Evolutionary conservation across 805 yeast genomes (phyloP).

Genomic region (Kluyveromyces starmeri): DNA sequence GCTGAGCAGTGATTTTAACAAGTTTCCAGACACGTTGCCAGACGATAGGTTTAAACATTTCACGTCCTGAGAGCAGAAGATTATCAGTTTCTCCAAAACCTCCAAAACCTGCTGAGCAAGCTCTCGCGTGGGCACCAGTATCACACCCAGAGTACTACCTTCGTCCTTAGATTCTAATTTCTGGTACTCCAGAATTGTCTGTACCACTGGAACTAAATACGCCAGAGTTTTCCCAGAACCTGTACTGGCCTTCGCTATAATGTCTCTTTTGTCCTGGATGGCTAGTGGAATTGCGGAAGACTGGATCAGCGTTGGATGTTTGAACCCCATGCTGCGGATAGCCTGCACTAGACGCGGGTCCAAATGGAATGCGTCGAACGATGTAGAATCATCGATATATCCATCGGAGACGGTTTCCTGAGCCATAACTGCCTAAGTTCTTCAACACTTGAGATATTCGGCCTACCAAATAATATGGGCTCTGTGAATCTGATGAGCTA

Average conservation of each 20-base stretch:
- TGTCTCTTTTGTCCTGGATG: conserved; percentile 79
- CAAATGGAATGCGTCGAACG: conserved; percentile 68
- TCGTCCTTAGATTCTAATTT: conserved; percentile 19
- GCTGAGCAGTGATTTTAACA: conserved; percentile 57
- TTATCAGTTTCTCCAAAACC: conserved; percentile 58
- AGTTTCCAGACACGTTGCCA: conserved; percentile 58
- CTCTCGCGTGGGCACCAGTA: conserved; percentile 90
- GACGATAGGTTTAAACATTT: conserved; percentile 52
- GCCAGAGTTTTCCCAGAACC: conserved; percentile 97
- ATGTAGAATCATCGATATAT: conserved; percentile 58
- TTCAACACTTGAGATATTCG: too few species aligned
- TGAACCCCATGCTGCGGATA: conserved; percentile 67
- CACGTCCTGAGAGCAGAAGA: conserved; percentile 62
- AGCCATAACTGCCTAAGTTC: too few species aligned
- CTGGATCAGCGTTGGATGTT: conserved; percentile 84
- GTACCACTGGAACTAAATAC: conserved; percentile 78
- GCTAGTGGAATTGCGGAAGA: conserved; percentile 89
- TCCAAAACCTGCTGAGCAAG: conserved; percentile 75
- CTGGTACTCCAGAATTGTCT: conserved; percentile 49
- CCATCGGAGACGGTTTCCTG: conserved; percentile 46
- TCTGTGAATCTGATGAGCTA: too few species aligned
- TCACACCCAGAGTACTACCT: conserved; percentile 41
- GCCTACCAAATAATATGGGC: too few species aligned
- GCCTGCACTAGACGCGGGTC: conserved; percentile 85
- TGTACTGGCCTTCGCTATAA: conserved; percentile 88